Evolutionary conservation across 139 green algal species (phyloP), one percentile per base, ranked within the genome.

Genomic region (Pleodorina starrii): DNA sequence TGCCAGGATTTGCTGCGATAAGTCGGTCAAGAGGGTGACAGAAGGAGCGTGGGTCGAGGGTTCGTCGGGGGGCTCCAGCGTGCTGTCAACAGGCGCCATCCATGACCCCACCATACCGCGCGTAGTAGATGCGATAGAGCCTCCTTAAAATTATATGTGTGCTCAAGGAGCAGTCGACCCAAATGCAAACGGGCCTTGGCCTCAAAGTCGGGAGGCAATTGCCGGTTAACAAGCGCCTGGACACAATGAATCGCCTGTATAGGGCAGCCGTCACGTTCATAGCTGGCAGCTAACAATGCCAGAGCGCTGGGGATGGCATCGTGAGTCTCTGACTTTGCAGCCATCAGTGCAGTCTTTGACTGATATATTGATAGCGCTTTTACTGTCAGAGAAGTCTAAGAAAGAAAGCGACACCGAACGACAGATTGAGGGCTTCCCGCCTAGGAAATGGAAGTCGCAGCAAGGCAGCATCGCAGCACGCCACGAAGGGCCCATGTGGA

Each of bases 171-270:
- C 54, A 93, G 54, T 40, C 88, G 75, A 17, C 63, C 90, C 25
- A 91, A 68, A 21, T 46, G 50, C 19, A 93, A 74, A 12, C 90
- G 82, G 5, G 54, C 66, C 16, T 50, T 54, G 11, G 87, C 87
- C 50, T 91, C 90, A 27, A 84, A 73, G 16, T 87, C 82, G 4
- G 90, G 87, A 38, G 90, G 42, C 76, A 89, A 43, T 40, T 76
- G 82, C 68, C 87, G 83, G 0, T 63, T 73, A 1, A 90, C 35
- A 5, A 90, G 54, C 10, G 87, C 87, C 17, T 86, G 63, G n/a
- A 90, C 71, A 43, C 83, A 90, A 36, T 93, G 89, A 23, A 93
- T 78, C 1, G 90, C 83, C 38, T 93, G 66, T 14, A 93, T 66
- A 2, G 63, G 75, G 16, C 80, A 76, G 2, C 86, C 90, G 32